These are phyloP conservation scores for Purshia tridentata DNA, from an alignment of 306 rosid genomes.

Conservation along the genomic window DNA sequence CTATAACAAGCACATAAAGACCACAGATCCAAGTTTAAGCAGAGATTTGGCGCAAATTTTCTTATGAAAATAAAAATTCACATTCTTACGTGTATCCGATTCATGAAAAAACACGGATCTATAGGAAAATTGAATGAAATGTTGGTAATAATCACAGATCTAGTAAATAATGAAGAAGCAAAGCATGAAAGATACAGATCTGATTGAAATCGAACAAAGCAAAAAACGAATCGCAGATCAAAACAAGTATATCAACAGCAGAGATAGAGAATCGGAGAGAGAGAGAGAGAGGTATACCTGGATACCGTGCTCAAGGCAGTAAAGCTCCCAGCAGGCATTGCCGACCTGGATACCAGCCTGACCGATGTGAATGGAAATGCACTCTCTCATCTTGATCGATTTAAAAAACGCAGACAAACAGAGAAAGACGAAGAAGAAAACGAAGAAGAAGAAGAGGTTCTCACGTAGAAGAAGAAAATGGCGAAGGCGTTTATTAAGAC, in stretches of 20 bases:
- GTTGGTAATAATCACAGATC: neutral
- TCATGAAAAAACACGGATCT: neutral
- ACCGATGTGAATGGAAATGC: constrained; percentile 92
- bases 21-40: neutral
- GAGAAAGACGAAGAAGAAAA: neutral
- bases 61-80: neutral
- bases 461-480: neutral
- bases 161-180: neutral
- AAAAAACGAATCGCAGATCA: neutral
- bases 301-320: constrained; percentile 91
- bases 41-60: neutral
- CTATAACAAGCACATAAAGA: neutral
- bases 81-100: neutral
- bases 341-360: constrained; percentile 99
- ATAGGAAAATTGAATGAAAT: neutral
- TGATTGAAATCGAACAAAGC: neutral
- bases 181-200: neutral
- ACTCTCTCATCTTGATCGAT: constrained; percentile 72
- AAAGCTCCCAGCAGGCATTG: constrained; percentile 97
- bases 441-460: neutral
- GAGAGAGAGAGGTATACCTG: constrained; percentile 39
- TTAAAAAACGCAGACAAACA: neutral
- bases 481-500: constrained; percentile 85
- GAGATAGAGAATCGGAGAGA: neutral
- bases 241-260: neutral